phyloP scores from a whole-genome alignment of 495 filamentous ascomycete species.

The Trichocladium uniseriatum region DNA sequence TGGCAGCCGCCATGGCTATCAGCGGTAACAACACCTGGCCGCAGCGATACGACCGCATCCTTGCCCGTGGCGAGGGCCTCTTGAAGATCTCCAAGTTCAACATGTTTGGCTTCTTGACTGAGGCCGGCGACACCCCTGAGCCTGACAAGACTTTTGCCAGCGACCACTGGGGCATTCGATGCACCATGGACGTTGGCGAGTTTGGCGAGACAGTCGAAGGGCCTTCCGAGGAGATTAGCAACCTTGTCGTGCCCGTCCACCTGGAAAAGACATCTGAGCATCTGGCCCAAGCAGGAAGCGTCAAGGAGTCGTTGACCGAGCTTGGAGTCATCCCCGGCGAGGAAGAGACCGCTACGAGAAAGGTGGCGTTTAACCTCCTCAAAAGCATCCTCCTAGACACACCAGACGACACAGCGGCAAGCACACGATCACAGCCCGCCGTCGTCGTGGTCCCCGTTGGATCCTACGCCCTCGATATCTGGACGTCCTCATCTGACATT shows the following conservation, averaged over 20 bases:
- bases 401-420: background rate
- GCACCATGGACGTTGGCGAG: slow-evolving; percentile 26
- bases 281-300: slow-evolving; percentile 16
- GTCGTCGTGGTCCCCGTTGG: slow-evolving; percentile 48
- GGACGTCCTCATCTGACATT: slow-evolving; percentile 45
- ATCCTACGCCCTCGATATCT: slow-evolving; percentile 50
- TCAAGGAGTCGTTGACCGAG: slow-evolving; percentile 21
- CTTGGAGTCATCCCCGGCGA: slow-evolving; percentile 33
- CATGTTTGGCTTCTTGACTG: slow-evolving; percentile 38
- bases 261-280: slow-evolving; percentile 12
- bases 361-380: slow-evolving; percentile 36
- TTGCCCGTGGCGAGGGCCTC: slow-evolving; percentile 32
- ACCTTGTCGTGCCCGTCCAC: slow-evolving; percentile 20
- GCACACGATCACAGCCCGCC: slow-evolving; percentile 13
- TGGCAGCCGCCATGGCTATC: slow-evolving; percentile 37
- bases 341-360: slow-evolving; percentile 31
- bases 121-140: slow-evolving; percentile 1
- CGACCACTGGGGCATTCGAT: slow-evolving; percentile 49
- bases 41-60: slow-evolving; percentile 50
- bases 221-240: slow-evolving; percentile 9
- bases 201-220: background rate
- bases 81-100: slow-evolving; percentile 34
- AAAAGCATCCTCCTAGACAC: slow-evolving; percentile 30
- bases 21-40: slow-evolving; percentile 38
- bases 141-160: slow-evolving; percentile 31